Conservation (phyloP, 345 rosid genomes). For the Lepidium sativum region DNA sequence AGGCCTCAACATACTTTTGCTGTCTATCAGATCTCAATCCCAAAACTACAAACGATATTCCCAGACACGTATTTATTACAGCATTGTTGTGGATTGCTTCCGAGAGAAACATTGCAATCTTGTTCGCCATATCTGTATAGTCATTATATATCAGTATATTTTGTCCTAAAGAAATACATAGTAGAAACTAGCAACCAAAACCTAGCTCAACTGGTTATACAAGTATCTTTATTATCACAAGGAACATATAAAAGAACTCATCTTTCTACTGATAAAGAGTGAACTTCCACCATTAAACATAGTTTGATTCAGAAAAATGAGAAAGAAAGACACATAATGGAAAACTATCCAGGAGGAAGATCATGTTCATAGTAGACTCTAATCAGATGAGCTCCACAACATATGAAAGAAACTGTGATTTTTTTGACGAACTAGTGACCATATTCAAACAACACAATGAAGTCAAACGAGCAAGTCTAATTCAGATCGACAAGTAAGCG, state of each 20-base stretch:
- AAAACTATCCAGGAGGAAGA: background rate
- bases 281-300: background rate
- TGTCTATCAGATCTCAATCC: conserved; percentile 54
- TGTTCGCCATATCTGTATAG: conserved; percentile 27
- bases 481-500: background rate
- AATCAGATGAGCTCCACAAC: no score
- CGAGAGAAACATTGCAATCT: conserved; percentile 26
- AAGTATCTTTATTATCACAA: background rate
- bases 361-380: no score
- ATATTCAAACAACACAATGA: no score
- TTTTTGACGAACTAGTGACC: no score
- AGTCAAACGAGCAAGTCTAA: no score
- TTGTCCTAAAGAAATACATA: no score
- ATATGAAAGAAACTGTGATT: no score
- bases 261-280: background rate
- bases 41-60: conserved; percentile 41
- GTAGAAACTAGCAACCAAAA: background rate
- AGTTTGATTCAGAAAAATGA: background rate
- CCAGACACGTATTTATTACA: conserved; percentile 50
- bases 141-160: conserved; percentile 1
- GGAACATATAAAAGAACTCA: background rate
- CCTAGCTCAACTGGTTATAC: background rate
- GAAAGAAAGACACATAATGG: background rate
- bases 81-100: conserved; percentile 51
- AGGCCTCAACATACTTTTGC: conserved; percentile 48